Evolutionary conservation across 192 early-diverging fungal genomes (phyloP).

Genomic region (Chytriomyces confervae): DNA sequence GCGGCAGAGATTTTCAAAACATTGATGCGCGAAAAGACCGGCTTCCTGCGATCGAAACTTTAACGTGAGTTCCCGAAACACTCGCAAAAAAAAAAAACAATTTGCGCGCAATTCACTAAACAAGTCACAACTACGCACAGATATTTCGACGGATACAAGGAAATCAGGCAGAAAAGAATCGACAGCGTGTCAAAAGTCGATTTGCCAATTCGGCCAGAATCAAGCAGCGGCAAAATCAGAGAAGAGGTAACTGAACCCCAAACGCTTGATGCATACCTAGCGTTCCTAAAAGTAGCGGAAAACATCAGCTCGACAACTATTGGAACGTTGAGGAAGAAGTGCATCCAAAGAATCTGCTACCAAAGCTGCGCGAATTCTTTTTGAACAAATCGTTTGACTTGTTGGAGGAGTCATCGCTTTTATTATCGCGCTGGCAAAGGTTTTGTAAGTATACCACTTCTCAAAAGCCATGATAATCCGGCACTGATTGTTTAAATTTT

Average conservation of each 20-base stretch:
- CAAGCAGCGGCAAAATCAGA: conserved; percentile 25
- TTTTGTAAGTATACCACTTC: conserved; percentile 47
- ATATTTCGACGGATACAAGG: conserved; percentile 52
- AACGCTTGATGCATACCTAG: background rate
- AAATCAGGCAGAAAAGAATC: conserved; percentile 43
- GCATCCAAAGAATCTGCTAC: conserved; percentile 23
- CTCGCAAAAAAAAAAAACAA: background rate
- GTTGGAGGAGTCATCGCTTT: conserved; percentile 47
- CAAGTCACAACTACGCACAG: conserved; percentile 31
- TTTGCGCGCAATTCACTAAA: background rate
- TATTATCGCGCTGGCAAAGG: conserved; percentile 57
- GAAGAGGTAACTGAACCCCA: conserved; percentile 43
- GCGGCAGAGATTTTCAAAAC: conserved; percentile 58
- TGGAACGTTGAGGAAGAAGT: conserved; percentile 51
- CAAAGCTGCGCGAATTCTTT: conserved; percentile 47
- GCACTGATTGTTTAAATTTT: background rate
- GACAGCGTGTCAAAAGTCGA: conserved; percentile 45
- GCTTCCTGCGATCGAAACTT: conserved; percentile 44
- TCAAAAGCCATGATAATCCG: no score
- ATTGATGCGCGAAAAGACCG: conserved; percentile 44
- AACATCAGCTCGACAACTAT: conserved; percentile 40
- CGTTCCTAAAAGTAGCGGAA: background rate
- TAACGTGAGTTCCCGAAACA: conserved; percentile 26
- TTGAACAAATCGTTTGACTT: conserved; percentile 37
- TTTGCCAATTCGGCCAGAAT: conserved; percentile 32